Conservation (phyloP, 2,329 filamentous ascomycete genomes). For the Lecanicillium sp. region DNA sequence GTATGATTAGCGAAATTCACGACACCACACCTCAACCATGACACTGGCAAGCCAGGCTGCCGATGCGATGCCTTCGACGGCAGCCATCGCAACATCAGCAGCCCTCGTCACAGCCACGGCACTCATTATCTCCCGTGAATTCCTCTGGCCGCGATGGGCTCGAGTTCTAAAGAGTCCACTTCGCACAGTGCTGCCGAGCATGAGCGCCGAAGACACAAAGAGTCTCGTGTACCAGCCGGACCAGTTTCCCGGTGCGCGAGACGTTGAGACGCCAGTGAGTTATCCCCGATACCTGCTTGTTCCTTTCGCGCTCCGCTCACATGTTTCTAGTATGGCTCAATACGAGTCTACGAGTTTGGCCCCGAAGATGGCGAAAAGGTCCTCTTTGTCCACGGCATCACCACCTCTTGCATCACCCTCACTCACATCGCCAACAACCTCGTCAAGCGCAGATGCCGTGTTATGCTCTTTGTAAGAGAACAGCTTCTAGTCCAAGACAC, state of each 20-base stretch:
- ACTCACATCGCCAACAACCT: slow-evolving; percentile 58
- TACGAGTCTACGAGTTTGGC: slow-evolving; percentile 77
- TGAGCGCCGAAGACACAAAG: slow-evolving; percentile 27
- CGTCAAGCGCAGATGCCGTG: slow-evolving; percentile 61
- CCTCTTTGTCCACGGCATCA: slow-evolving; percentile 75
- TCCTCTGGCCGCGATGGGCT: slow-evolving; percentile 31
- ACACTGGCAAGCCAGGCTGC: background rate
- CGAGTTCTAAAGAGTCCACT: slow-evolving; percentile 36
- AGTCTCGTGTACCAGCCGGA: slow-evolving; percentile 54
- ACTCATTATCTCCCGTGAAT: slow-evolving; percentile 17
- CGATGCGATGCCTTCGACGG: slow-evolving; percentile 19
- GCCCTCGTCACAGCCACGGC: slow-evolving; percentile 20
- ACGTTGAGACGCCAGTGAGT: slow-evolving; percentile 58
- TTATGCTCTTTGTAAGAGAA: slow-evolving; percentile 62
- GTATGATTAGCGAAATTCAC: no score
- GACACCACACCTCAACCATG: background rate
- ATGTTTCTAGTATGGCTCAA: slow-evolving; percentile 53
- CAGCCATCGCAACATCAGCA: slow-evolving; percentile 32
- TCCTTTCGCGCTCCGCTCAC: slow-evolving; percentile 3
- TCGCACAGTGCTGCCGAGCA: slow-evolving; percentile 27
- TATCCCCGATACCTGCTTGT: background rate
- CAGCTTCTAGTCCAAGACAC: no score
- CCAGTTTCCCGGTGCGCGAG: slow-evolving; percentile 61
- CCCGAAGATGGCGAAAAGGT: slow-evolving; percentile 65
- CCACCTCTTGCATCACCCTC: slow-evolving; percentile 69